Conservation (phyloP, 2,329 filamentous ascomycete species). For the Aspergillus persii region DNA sequence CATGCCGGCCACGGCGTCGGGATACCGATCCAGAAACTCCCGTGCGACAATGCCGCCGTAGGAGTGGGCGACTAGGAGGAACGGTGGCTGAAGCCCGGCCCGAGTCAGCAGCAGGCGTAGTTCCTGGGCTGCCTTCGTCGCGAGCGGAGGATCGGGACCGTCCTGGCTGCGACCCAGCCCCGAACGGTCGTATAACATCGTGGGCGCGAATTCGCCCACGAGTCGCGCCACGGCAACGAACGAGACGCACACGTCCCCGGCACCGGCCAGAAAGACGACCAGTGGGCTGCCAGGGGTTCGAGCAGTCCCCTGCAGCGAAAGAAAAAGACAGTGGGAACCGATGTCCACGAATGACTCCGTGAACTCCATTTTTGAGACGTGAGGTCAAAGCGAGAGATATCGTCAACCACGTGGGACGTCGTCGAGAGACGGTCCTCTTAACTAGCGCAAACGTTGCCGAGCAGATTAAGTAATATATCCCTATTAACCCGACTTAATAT, state of each 20-base stretch:
- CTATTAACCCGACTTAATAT: too few species aligned
- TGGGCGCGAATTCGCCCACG: constrained; percentile 26
- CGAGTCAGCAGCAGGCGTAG: constrained; percentile 29
- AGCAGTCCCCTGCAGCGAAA: constrained; percentile 26
- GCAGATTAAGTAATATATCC: too few species aligned
- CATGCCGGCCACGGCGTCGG: constrained; percentile 33
- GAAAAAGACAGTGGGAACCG: constrained; percentile 32
- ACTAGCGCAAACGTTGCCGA: too few species aligned
- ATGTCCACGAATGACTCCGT: constrained; percentile 11
- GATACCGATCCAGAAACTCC: constrained; percentile 36
- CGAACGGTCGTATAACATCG: constrained; percentile 39
- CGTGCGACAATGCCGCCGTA: constrained; percentile 42
- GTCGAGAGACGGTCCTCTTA: neutral
- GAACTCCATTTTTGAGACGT: neutral
- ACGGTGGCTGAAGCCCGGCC: constrained; percentile 24
- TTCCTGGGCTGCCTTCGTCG: constrained; percentile 30
- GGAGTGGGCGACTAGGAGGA: constrained; percentile 39
- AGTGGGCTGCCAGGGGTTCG: constrained; percentile 26
- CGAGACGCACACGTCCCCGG: constrained; percentile 34
- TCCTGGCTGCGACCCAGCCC: constrained; percentile 37
- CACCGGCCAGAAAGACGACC: constrained; percentile 35
- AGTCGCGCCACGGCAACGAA: constrained; percentile 34
- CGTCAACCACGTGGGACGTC: neutral
- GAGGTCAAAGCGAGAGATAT: neutral
- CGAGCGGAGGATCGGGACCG: constrained; percentile 17